Evolutionary conservation across 164 flowering plant genomes (phyloP), one percentile per base, ranked within the genome.

Genomic region (Platanus orientalis): DNA sequence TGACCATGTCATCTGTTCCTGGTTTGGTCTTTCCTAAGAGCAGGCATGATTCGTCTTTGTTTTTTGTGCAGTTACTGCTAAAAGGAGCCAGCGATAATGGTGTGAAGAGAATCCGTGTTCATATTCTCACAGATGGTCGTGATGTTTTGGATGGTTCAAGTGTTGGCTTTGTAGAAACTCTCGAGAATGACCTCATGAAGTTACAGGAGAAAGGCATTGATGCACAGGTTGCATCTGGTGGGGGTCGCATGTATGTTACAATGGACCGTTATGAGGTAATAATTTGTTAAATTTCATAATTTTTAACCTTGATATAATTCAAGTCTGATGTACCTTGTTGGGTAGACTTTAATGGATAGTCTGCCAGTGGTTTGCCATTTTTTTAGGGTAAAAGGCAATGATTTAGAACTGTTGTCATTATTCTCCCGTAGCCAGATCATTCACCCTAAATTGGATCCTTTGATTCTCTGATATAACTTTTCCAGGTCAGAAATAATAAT

Each of bases 251-350:
- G 98, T 75, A 91, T 67, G 98, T 94, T 32, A 94, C 98, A 0
- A 91, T 94, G 98, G 98, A 94, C 68, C 94, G 97, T 40, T 94
- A 94, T 69, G 98, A 94, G 98, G 98, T 94, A 70, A 12, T 34
- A 40, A 39, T 34, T 52, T 47, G 29, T 2, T 50, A 26, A 24
- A 26, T 26, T 58, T 16, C 2, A 27, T 53, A 7, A 27, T 24
- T 17, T 52, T 47, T 19, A 36, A 14, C 49, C 19, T 45, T 6
- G 20, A 17, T 45, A 19, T 17, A 11, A 9, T 3, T 45, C 20
- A 5, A 34, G n/a, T 45, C 20, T 16, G 4, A 4, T 16, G 19
- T 19, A 17, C 4, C 1, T 1, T 45, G n/a, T 34, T n/a, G n/a
- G n/a, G n/a, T n/a, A n/a, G n/a, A n/a, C 10, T 34, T 34, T 34